These are phyloP conservation scores for Calonectria montana DNA, from an alignment of 2,329 filamentous ascomycete species.

Conservation along the genomic window DNA sequence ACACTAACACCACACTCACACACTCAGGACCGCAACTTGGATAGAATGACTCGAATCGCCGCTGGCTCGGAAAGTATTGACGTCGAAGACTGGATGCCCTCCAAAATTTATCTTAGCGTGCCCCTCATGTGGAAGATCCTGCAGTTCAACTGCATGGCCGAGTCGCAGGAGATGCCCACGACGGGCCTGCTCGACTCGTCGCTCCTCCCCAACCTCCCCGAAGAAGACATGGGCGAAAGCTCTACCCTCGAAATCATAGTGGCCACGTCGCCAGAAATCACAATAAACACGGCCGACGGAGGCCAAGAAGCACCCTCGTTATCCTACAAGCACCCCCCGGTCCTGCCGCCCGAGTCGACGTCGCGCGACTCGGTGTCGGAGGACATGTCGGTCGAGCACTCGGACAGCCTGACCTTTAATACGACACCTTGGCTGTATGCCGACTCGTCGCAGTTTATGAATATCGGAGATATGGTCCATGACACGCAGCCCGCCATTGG, in stretches of 20 bases:
- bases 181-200: constrained; percentile 57
- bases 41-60: constrained; percentile 61
- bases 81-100: constrained; percentile 63
- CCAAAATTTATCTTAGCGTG: constrained; percentile 63
- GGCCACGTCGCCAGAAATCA: constrained; percentile 62
- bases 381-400: constrained; percentile 46
- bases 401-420: constrained; percentile 53
- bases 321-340: constrained; percentile 47
- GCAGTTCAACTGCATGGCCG: constrained; percentile 57
- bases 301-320: constrained; percentile 60
- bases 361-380: constrained; percentile 42
- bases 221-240: constrained; percentile 49
- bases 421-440: constrained; percentile 58
- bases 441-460: constrained; percentile 53
- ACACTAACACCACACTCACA: too few species aligned
- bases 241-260: constrained; percentile 61
- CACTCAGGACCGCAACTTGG: constrained; percentile 57
- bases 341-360: constrained; percentile 6
- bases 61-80: constrained; percentile 60
- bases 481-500: constrained; percentile 42
- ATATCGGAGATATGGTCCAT: constrained; percentile 50
- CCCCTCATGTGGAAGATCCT: constrained; percentile 65
- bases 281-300: constrained; percentile 62
- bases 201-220: constrained; percentile 46
- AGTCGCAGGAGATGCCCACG: constrained; percentile 48